Evolutionary conservation across 148 eudicot genomes (phyloP), one percentile per base, ranked within the genome.

Genomic region (Chenopodium berlandieri): DNA sequence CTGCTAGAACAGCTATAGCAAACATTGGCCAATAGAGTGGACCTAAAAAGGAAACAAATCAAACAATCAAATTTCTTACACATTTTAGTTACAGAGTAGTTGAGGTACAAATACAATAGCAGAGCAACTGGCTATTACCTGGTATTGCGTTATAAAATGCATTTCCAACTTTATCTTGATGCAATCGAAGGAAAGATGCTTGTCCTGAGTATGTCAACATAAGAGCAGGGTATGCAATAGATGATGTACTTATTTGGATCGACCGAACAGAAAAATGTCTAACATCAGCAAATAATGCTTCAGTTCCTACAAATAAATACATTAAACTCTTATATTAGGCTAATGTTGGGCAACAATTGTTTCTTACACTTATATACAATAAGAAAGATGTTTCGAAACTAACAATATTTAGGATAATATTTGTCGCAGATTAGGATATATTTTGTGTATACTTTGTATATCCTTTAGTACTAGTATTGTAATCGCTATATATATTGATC

Each of bases 271-370:
- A 84, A 78, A 88, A 88, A 70, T 88, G 91, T 2, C 87, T 89
- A 10, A 88, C 76, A 74, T 88, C 91, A 2, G 90, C 89, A 62
- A 88, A 88, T 12, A 88, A 80, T 60, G 90, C 90, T 65, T 86
- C 90, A 4, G 87, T 85, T 50, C 89, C 89, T 84, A 76, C 73
- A 64, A 20, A 77, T 19, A 22, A 3, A 40, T 3, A 46, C 1
- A 25, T 46, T n/a, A 70, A 70, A 34, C 37, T 34, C 4, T 3
- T 34, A 34, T 34, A 34, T 34, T 34, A 3, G 37, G 37, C 37
- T 34, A 34, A 32, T 2, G 34, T 32, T 32, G 34, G 4, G 40
- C 0, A 4, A 44, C 6, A 2, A 4, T 50, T 50, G 14, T 9
- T 9, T 9, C 54, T 50, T 50, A 50, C 54, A 0, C 1, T 1